Percentiles rank a stretch among this genome's conserved stretches.
Evolutionary conservation across 192 early-diverging fungal species (phyloP).

Genomic region (Tieghemiomyces parasiticus): DNA sequence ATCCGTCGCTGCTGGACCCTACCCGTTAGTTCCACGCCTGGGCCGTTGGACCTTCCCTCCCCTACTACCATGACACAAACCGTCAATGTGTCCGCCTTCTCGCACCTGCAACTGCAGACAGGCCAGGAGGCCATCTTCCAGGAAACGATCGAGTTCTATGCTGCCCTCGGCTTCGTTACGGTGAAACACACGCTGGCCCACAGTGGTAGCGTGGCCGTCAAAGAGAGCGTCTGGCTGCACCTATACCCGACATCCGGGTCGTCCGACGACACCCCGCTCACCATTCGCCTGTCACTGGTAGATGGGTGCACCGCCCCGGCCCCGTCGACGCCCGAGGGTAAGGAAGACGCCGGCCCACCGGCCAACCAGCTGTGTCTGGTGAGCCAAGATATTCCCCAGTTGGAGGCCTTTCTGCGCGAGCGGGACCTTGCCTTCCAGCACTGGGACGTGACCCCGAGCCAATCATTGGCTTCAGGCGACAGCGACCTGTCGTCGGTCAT

Average conservation of each 20-base stretch:
- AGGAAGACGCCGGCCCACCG: not conserved
- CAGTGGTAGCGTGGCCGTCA: conserved; percentile 17
- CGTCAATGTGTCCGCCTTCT: no score
- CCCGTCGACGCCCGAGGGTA: conserved; percentile 20
- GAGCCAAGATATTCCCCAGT: conserved; percentile 13
- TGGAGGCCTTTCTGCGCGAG: conserved; percentile 15
- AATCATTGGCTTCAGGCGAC: conserved; percentile 3
- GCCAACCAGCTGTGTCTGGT: conserved; percentile 6
- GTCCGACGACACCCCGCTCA: conserved; percentile 22
- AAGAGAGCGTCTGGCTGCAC: conserved; percentile 35
- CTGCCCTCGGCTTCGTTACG: conserved; percentile 34
- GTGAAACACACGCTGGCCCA: conserved; percentile 25
- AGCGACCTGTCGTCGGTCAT: not conserved
- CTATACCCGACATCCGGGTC: conserved; percentile 28
- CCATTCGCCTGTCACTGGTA: conserved; percentile 17
- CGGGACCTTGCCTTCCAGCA: conserved; percentile 14
- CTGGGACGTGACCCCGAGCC: conserved; percentile 18
- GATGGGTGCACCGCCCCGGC: conserved; percentile 16
- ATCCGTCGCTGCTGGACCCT: no score
- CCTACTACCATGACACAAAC: no score
- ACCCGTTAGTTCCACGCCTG: no score
- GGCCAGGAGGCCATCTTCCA: conserved; percentile 15
- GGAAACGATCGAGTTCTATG: conserved; percentile 35
- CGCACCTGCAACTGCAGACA: conserved; percentile 24
- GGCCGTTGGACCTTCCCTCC: no score